Conservation (phyloP, 2,329 filamentous ascomycete genomes). For the Exserohilum turcica region DNA sequence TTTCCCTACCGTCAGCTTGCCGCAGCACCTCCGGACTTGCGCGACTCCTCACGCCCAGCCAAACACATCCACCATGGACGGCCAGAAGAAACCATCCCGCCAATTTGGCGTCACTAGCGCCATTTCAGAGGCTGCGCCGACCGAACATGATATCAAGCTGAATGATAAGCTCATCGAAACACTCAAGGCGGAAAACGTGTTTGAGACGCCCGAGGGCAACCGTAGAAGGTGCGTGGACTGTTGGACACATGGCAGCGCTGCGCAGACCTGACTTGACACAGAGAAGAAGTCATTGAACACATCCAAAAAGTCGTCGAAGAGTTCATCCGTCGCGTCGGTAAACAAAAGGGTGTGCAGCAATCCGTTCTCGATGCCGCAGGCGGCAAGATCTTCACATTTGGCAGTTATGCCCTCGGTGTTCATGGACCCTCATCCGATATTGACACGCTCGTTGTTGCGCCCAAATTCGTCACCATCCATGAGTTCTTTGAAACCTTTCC, state of each 20-base stretch:
- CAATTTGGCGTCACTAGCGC: conserved; percentile 79
- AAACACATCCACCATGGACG: conserved; percentile 36
- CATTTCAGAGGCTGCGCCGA: conserved; percentile 78
- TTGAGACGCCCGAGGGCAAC: conserved; percentile 82
- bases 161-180: conserved; percentile 83
- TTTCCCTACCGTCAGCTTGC: conserved; percentile 21
- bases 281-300: conserved; percentile 73
- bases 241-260: not conserved
- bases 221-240: conserved; percentile 68
- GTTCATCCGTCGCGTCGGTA: conserved; percentile 82
- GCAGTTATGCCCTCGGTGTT: conserved; percentile 92
- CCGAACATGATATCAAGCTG: conserved; percentile 73
- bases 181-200: conserved; percentile 87
- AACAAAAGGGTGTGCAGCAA: conserved; percentile 73
- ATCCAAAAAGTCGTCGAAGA: conserved; percentile 81
- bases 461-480: conserved; percentile 83
- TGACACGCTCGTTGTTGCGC: conserved; percentile 90
- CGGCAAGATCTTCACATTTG: conserved; percentile 93
- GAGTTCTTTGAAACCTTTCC: conserved; percentile 94
- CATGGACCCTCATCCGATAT: conserved; percentile 96
- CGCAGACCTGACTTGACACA: conserved; percentile 49
- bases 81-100: conserved; percentile 29
- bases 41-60: conserved; percentile 14
- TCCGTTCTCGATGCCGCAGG: conserved; percentile 81
- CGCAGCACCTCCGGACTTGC: conserved; percentile 29